A percentile compares a stretch with the other conserved stretches of the same genome.
Evolutionary conservation across 2,329 filamentous ascomycete species (phyloP).

Genomic region (Xylariaceae sp.): DNA sequence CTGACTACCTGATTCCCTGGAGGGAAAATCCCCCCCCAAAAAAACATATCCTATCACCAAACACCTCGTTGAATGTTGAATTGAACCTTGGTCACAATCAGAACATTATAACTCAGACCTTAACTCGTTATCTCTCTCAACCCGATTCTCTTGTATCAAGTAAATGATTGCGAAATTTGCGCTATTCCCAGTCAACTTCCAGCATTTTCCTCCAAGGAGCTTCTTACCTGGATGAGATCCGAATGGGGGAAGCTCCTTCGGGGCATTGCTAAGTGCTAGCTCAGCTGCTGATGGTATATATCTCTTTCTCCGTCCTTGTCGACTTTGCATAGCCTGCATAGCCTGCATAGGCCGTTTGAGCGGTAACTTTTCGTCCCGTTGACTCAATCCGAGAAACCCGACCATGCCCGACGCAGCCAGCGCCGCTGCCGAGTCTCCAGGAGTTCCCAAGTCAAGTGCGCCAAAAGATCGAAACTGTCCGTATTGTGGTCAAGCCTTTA

Average conservation of each 20-base stretch:
- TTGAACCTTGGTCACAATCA: no score
- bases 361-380: slow-evolving; percentile 9
- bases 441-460: slow-evolving; percentile 50
- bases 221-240: slow-evolving; percentile 29
- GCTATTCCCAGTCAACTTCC: slow-evolving; percentile 3
- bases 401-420: slow-evolving; percentile 27
- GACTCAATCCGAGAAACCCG: not conserved
- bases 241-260: slow-evolving; percentile 29
- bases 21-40: slow-evolving; percentile 23
- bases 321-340: slow-evolving; percentile 1
- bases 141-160: not conserved
- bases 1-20: slow-evolving; percentile 21
- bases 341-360: slow-evolving; percentile 2
- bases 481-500: slow-evolving; percentile 88
- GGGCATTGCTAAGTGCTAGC: slow-evolving; percentile 8
- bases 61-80: not conserved
- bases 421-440: slow-evolving; percentile 38
- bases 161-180: slow-evolving; percentile 20
- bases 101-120: not conserved
- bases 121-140: not conserved
- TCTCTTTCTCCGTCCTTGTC: slow-evolving; percentile 4
- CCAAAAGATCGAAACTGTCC: slow-evolving; percentile 86
- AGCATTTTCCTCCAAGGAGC: slow-evolving; percentile 19
- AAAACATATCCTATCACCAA: slow-evolving; percentile 17
- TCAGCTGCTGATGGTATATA: slow-evolving; percentile 9